Conservation (phyloP, 805 yeast species). For the Cyberlindnera subsufficiens region DNA sequence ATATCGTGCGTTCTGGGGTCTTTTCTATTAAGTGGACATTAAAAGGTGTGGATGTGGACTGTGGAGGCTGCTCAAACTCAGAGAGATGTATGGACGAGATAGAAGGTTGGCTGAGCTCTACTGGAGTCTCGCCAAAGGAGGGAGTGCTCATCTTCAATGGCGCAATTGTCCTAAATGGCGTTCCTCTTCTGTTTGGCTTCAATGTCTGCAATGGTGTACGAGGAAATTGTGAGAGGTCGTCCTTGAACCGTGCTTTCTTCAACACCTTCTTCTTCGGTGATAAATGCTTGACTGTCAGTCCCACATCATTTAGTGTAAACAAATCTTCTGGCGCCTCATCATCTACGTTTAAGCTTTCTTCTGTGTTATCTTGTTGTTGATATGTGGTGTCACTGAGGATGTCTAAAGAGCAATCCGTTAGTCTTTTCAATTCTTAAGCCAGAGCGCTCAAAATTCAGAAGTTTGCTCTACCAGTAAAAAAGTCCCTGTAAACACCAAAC, state of each 20-base stretch:
- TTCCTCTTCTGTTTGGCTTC: neutral
- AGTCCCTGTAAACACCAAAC: slow-evolving; percentile 21
- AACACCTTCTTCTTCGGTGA: slow-evolving; percentile 8
- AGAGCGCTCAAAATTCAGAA: neutral
- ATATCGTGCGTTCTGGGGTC: slow-evolving; percentile 2
- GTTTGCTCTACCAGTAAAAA: slow-evolving; percentile 11
- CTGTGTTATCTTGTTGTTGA: neutral
- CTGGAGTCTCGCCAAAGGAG: slow-evolving; percentile 1
- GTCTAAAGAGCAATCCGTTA: neutral
- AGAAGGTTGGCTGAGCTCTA: neutral
- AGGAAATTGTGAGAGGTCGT: neutral
- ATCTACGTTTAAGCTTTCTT: neutral
- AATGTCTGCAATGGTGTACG: neutral
- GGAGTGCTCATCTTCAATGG: neutral
- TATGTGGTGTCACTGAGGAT: neutral
- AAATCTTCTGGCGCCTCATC: slow-evolving; percentile 6
- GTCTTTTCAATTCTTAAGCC: no score
- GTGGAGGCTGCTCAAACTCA: slow-evolving; percentile 23
- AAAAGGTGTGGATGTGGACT: slow-evolving; percentile 23
- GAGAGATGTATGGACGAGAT: slow-evolving; percentile 21
- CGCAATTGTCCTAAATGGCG: neutral
- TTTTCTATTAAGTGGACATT: slow-evolving; percentile 1
- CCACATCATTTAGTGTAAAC: slow-evolving; percentile 12
- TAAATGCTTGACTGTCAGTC: slow-evolving; percentile 6
- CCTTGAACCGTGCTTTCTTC: neutral